Base-by-base conservation (phyloP, 768 basidiomycete genomes). In the Cystofilobasidium macerans region DNA sequence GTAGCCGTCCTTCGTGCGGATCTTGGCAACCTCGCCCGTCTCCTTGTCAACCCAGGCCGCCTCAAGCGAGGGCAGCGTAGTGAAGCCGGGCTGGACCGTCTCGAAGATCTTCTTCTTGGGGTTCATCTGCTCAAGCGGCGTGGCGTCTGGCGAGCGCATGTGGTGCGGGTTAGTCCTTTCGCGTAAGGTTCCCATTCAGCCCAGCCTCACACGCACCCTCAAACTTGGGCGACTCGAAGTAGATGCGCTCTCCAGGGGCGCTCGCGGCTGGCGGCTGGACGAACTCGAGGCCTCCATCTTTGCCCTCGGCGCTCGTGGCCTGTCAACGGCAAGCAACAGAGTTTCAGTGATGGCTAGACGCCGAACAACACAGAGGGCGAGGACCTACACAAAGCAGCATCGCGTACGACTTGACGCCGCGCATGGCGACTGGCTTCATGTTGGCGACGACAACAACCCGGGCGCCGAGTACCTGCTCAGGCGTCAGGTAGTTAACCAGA, bases 101-200 rank as follows among this genome's bases (percentile, higher is more conserved):
- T 99, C 95, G 72, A 97, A 99, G 36, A 98, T 88, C 79, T 98
- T 99, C 80, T 95, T 98, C 79, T 98, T 99, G 16, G 95, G 95
- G 77, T 97, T 97, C 65, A 99, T 80, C 72, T 93, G 90, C 9
- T 86, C 73, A 28, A 94, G 78, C 0, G 92, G 87, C 7, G 64
- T 71, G 36, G 72, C 73, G 60, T 73, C n/a, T n/a, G n/a, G n/a
- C n/a, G n/a, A n/a, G n/a, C n/a, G n/a, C n/a, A n/a, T n/a, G n/a
- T n/a, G n/a, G n/a, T n/a, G n/a, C n/a, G n/a, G n/a, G n/a, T n/a
- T n/a, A n/a, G n/a, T n/a, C n/a, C n/a, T n/a, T n/a, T n/a, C n/a
- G n/a, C n/a, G n/a, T n/a, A n/a, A n/a, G n/a, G n/a, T n/a, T n/a
- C n/a, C n/a, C n/a, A n/a, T n/a, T n/a, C n/a, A n/a, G n/a, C n/a